Percentiles rank a stretch among this genome's conserved stretches.
Evolutionary conservation across 2,329 filamentous ascomycete genomes (phyloP).

Genomic region (Monilinia polystroma): DNA sequence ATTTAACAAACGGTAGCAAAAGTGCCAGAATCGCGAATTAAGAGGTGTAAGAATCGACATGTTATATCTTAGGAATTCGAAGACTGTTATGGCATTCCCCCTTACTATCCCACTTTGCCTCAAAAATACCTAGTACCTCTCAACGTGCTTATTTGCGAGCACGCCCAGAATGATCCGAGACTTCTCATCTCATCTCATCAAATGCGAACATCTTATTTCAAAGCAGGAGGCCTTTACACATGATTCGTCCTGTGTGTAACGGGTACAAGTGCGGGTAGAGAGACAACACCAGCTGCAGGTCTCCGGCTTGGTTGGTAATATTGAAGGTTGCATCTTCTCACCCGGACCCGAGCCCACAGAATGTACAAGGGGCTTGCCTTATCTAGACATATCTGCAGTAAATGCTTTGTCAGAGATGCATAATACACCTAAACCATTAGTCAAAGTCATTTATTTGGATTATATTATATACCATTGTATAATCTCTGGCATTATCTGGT

Average conservation of each 20-base stretch:
- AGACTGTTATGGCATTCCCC: too few species aligned
- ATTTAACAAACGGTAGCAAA: background rate
- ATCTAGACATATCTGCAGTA: background rate
- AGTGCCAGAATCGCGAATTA: background rate
- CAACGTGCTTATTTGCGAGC: too few species aligned
- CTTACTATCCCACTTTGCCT: too few species aligned
- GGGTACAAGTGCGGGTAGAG: too few species aligned
- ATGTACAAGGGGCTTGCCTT: constrained; percentile 5
- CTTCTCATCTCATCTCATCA: background rate
- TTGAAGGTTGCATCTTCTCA: background rate
- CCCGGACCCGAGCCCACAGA: background rate
- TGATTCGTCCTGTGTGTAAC: background rate
- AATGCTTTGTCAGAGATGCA: constrained; percentile 5
- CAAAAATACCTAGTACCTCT: too few species aligned
- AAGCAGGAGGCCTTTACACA: background rate
- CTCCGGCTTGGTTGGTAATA: too few species aligned
- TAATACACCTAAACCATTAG: background rate
- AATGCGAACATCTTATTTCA: background rate
- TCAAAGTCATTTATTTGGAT: background rate
- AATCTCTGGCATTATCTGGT: background rate
- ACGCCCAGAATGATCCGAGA: background rate
- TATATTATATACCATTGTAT: background rate
- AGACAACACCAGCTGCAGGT: too few species aligned
- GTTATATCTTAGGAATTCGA: too few species aligned
- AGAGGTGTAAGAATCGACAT: too few species aligned